Evolutionary conservation across 768 basidiomycete genomes (phyloP).

Genomic region (Suillus tomentosus): DNA sequence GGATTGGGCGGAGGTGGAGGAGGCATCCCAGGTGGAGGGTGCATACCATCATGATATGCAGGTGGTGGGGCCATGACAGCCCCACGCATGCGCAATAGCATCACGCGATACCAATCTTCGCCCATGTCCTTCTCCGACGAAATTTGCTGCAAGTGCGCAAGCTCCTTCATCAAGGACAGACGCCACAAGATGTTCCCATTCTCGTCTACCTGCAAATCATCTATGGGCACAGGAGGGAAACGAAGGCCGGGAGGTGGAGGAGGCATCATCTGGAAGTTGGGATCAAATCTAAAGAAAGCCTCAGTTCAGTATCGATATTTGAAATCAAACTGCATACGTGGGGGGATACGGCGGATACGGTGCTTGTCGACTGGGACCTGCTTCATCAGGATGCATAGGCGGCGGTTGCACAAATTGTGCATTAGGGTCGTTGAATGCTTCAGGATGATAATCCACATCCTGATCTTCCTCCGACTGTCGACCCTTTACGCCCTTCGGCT

Average conservation of each 20-base stretch:
- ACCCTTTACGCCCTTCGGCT: slow-evolving; percentile 57
- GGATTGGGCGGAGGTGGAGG: slow-evolving; percentile 38
- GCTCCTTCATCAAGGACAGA: slow-evolving; percentile 77
- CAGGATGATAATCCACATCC: slow-evolving; percentile 66
- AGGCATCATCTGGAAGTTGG: slow-evolving; percentile 68
- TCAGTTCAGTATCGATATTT: slow-evolving; percentile 12
- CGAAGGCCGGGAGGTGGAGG: slow-evolving; percentile 54
- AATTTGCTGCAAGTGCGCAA: slow-evolving; percentile 72
- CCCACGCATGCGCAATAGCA: slow-evolving; percentile 76
- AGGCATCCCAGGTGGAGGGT: slow-evolving; percentile 38
- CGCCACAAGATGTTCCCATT: slow-evolving; percentile 83
- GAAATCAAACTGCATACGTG: slow-evolving; percentile 36
- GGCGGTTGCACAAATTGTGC: slow-evolving; percentile 54
- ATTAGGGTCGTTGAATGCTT: slow-evolving; percentile 56
- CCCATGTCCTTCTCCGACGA: slow-evolving; percentile 81
- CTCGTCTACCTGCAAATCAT: slow-evolving; percentile 76
- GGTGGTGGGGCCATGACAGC: slow-evolving; percentile 60
- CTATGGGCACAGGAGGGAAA: slow-evolving; percentile 68
- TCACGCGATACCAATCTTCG: slow-evolving; percentile 85
- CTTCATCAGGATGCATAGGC: slow-evolving; percentile 60
- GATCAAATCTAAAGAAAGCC: slow-evolving; percentile 60
- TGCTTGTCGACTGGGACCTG: slow-evolving; percentile 57
- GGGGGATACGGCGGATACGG: slow-evolving; percentile 66
- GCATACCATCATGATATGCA: slow-evolving; percentile 40
- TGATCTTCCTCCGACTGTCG: slow-evolving; percentile 55